Evolutionary conservation across 495 filamentous ascomycete species (phyloP).

Genomic region (Achaetomiella virescens): DNA sequence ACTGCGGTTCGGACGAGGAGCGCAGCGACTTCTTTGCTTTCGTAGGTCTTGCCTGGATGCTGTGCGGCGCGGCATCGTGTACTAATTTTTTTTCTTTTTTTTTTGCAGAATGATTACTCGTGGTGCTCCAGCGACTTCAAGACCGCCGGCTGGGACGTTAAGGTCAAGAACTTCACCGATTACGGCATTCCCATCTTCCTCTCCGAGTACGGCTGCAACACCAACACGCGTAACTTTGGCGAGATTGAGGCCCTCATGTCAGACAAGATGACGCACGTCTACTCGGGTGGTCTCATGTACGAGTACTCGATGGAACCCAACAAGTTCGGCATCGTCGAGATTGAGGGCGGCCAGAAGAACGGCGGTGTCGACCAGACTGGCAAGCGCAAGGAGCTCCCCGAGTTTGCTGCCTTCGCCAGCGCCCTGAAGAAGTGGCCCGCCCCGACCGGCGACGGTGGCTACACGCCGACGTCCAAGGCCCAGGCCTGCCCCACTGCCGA

Average conservation of each 20-base stretch:
- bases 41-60: conserved; percentile 27
- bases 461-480: conserved; percentile 59
- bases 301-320: conserved; percentile 82
- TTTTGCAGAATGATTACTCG: conserved; percentile 87
- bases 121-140: conserved; percentile 88
- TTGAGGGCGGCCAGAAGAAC: conserved; percentile 50
- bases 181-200: conserved; percentile 94
- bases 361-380: conserved; percentile 35
- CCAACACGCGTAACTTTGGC: conserved; percentile 70
- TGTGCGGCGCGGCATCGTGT: not conserved
- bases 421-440: conserved; percentile 57
- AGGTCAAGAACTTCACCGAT: conserved; percentile 82
- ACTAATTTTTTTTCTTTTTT: no score
- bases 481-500: conserved; percentile 65
- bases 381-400: conserved; percentile 21
- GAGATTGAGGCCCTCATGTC: conserved; percentile 79
- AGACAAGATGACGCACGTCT: conserved; percentile 79
- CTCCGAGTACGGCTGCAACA: conserved; percentile 89
- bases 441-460: conserved; percentile 71
- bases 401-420: conserved; percentile 58
- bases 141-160: conserved; percentile 79
- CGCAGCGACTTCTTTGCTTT: conserved; percentile 95
- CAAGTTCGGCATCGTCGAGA: conserved; percentile 72
- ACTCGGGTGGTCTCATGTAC: conserved; percentile 95
- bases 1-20: conserved; percentile 84